These are phyloP conservation scores for Sclerotinia subarctica DNA, from an alignment of 2,329 filamentous ascomycete species.

Conservation along the genomic window DNA sequence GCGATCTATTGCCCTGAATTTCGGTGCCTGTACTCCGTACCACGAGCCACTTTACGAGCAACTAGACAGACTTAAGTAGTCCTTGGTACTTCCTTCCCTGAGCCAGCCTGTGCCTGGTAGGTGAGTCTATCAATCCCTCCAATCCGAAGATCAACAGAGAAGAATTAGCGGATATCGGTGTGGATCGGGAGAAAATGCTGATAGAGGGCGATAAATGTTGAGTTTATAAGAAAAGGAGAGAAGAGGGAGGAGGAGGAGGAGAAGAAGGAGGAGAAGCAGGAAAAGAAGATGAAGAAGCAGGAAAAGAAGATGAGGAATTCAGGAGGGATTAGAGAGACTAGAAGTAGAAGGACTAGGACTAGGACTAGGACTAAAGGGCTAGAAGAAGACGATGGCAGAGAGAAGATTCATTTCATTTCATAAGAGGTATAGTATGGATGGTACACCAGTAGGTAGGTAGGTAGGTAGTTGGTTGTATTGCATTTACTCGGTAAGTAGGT, in stretches of 20 bases:
- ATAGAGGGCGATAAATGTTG: slow-evolving; percentile 5
- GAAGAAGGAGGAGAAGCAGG: no score
- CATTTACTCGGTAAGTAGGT: no score
- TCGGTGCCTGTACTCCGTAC: not conserved
- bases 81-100: not conserved
- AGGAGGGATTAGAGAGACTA: not conserved
- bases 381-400: not conserved
- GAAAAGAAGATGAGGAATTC: not conserved
- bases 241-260: not conserved
- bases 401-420: no score
- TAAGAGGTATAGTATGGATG: no score
- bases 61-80: no score
- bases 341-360: not conserved
- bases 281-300: no score
- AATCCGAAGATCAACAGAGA: not conserved
- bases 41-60: not conserved
- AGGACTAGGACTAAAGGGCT: not conserved
- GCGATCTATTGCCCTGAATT: not conserved
- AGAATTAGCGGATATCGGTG: not conserved
- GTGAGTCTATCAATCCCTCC: slow-evolving; percentile 4
- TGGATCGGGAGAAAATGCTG: not conserved
- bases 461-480: no score
- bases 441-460: no score
- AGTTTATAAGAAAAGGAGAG: not conserved
- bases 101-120: not conserved